Base-by-base conservation (phyloP, 176 grass and related monocot species). In the Canna indica region DNA sequence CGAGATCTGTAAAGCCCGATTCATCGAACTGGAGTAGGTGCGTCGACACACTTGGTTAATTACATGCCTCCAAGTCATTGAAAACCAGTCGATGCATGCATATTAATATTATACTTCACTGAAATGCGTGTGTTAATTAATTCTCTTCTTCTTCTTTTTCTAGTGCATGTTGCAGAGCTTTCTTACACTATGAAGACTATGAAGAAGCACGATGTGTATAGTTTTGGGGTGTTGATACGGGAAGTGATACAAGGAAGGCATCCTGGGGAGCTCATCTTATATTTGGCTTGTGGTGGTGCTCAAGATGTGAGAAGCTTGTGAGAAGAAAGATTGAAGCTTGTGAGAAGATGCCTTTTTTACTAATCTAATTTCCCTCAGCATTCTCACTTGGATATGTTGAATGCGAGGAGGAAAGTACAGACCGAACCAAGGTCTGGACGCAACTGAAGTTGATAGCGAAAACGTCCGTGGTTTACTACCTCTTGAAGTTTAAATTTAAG, bases 41-140 rank as follows among this genome's bases (percentile, higher is more conserved):
- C 0, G 75, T 46, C 6, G 79, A 75, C 1, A 78, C 84, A 39
- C 80, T 35, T 64, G 74, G 78, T n/a, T n/a, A n/a, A n/a, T 10
- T 85, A 81, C 7, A 77, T 77, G n/a, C 62, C 74, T 2, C 78
- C 71, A 52, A 75, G 75, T 85, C 46, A 5, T 3, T 45, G 29
- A 59, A 56, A 8, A 7, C 52, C 5, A 56, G 8, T n/a, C 15
- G 4, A 56, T 3, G 7, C n/a, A 56, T 25, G 52, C 7, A 8
- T n/a, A n/a, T n/a, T n/a, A n/a, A n/a, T n/a, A n/a, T n/a, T n/a
- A n/a, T n/a, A n/a, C n/a, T n/a, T n/a, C n/a, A n/a, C n/a, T n/a
- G 52, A 16, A 6, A 20, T n/a, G 2, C 24, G 5, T n/a, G 7
- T 25, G 2, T n/a, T n/a, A n/a, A n/a, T n/a, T n/a, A n/a, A n/a